Base-by-base conservation (phyloP, 805 yeast species). In the Kodamaea hsintzibuensis region DNA sequence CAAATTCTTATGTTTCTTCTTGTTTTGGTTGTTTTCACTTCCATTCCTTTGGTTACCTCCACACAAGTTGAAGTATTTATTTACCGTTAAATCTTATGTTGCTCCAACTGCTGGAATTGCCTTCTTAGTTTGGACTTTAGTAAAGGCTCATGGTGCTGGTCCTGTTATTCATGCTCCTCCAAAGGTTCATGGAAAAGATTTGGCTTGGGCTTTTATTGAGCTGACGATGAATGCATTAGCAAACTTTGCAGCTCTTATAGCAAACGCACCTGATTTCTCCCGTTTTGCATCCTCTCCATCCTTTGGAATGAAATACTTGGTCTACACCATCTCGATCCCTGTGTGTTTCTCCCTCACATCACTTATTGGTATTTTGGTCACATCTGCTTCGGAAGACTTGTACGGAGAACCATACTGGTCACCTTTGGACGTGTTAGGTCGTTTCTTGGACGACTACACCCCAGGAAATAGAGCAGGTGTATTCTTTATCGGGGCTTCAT, bases 201-300 rank as follows among this genome's bases (percentile, higher is more conserved):
- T 85, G 59, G 91, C 82, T 22, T 91, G 98, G 98, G 90, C 89
- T 0, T 91, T 90, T 66, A 82, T 91, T 52, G 79, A 79, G 61
- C 82, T 92, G 5, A 78, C 85, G 40, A 88, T 92, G 96, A 86
- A 85, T 70, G 79, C 91, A 17, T 73, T 91, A 57, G 89, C 96
- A 19, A 91, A 90, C 71, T 91, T 91, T 65, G 96, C 96, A 4
- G 88, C 97, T n/a, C 78, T 91, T 62, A 88, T 91, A 64, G 81
- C 88, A 51, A 91, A 91, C 71, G 88, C 95, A 13, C 96, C 97
- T 1, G 97, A 91, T 75, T 91, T 91, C 70, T 80, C 96, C 25
- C 82, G 97, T 69, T 86, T 90, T 71, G 88, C 96, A 9, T 80
- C 78, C 58, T 68, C 63, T 53, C 74, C 76, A 4, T 62, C 74